Conservation (phyloP, 2,329 filamentous ascomycete species). For the Sordariomycetes sp. region DNA sequence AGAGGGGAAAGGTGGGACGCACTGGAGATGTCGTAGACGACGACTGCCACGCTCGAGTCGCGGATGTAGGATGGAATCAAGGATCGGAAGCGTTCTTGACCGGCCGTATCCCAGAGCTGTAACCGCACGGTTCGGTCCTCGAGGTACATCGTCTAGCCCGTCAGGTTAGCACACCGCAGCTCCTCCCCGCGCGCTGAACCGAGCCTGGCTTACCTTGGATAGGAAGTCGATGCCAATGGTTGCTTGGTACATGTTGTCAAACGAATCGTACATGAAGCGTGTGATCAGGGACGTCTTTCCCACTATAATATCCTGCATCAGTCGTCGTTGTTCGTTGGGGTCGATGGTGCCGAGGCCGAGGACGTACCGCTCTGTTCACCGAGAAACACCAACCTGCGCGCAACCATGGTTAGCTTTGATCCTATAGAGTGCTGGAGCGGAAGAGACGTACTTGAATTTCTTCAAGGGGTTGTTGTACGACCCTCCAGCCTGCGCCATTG, state of each 20-base stretch:
- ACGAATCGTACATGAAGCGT: constrained; percentile 99
- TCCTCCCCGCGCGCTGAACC: too few relatives aligned
- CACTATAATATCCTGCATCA: constrained; percentile 44
- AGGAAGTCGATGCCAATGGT: constrained; percentile 99
- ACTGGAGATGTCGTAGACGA: constrained; percentile 98
- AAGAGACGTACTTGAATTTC: constrained; percentile 83
- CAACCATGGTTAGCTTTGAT: constrained; percentile 3
- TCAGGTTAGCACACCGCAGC: constrained; percentile 1
- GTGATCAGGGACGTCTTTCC: constrained; percentile 98
- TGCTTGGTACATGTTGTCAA: constrained; percentile 99
- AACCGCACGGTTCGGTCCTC: constrained; percentile 96
- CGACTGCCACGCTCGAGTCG: constrained; percentile 94
- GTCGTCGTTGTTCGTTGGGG: background rate
- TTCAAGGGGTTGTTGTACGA: constrained; percentile 98
- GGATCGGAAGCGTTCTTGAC: constrained; percentile 94
- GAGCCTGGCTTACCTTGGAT: constrained; percentile 86
- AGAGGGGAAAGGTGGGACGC: constrained; percentile 12
- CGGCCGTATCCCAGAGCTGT: constrained; percentile 97
- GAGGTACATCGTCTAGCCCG: constrained; percentile 81
- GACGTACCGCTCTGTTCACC: constrained; percentile 96
- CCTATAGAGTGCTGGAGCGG: background rate
- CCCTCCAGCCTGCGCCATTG: constrained; percentile 75
- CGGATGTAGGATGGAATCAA: constrained; percentile 98
- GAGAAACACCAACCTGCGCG: constrained; percentile 78
- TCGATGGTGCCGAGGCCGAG: background rate